A percentile compares a stretch with the other conserved stretches of the same genome.
Evolutionary conservation across 768 basidiomycete genomes (phyloP).

Genomic region (Imleria badia): DNA sequence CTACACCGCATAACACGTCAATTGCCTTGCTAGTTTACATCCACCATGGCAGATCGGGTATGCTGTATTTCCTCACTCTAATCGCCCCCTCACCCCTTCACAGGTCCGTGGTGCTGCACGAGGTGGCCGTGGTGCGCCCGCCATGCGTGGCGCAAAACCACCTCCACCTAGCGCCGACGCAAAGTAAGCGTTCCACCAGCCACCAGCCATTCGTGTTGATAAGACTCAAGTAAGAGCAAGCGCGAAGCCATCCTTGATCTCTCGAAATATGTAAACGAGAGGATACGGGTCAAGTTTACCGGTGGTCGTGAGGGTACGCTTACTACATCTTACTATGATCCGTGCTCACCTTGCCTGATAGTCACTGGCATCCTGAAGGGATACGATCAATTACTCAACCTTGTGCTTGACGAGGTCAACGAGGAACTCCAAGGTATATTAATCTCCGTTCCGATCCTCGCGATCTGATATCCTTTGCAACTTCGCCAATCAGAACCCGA

Average conservation of each 20-base stretch:
- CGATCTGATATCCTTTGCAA: constrained; percentile 7
- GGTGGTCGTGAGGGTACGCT: constrained; percentile 88
- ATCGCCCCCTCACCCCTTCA: constrained; percentile 23
- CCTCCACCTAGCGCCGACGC: constrained; percentile 17
- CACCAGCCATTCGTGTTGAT: constrained; percentile 25
- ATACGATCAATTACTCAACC: constrained; percentile 93
- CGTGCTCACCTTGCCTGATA: constrained; percentile 32
- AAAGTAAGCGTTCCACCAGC: constrained; percentile 24
- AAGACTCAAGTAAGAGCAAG: constrained; percentile 44
- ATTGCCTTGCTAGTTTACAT: too few species aligned
- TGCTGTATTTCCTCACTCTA: neutral
- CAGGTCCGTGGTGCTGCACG: constrained; percentile 62
- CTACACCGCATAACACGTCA: constrained; percentile 17
- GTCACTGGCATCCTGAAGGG: constrained; percentile 94
- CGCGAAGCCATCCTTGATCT: constrained; percentile 95
- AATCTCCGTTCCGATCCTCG: constrained; percentile 9
- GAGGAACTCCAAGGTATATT: constrained; percentile 72
- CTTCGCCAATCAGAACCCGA: constrained; percentile 51
- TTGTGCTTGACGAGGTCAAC: constrained; percentile 94
- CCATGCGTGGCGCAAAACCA: constrained; percentile 20
- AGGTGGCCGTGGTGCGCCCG: constrained; percentile 45
- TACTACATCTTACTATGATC: neutral
- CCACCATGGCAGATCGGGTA: constrained; percentile 35
- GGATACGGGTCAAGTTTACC: constrained; percentile 95
- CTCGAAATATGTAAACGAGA: constrained; percentile 89